These are phyloP conservation scores for Cupressus sempervirens DNA, from an alignment of 75 land plant genomes.

Conservation along the genomic window DNA sequence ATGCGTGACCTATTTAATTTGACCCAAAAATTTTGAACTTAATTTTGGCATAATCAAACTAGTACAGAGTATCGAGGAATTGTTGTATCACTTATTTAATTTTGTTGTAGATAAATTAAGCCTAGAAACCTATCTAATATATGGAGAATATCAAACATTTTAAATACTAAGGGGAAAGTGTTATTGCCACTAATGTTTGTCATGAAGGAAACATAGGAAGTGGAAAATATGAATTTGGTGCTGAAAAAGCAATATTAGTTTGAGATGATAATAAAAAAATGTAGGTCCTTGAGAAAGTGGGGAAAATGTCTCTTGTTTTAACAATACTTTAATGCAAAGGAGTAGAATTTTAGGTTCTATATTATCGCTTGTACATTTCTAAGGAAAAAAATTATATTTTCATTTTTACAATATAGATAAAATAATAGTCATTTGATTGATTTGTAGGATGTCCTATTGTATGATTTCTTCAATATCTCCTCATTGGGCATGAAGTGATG, in stretches of 20 bases:
- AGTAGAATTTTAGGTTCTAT: constrained; percentile 53
- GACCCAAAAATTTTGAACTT: constrained; percentile 54
- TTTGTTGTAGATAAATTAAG: constrained; percentile 39
- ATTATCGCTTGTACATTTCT: not conserved
- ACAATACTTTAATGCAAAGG: constrained; percentile 71
- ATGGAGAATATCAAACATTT: not conserved
- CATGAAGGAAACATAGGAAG: no score
- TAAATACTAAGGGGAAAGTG: not conserved
- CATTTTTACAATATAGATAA: not conserved
- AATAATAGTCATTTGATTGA: not conserved
- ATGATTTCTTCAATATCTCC: no score
- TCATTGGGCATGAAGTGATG: no score
- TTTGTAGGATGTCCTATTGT: not conserved
- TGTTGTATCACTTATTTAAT: constrained; percentile 56
- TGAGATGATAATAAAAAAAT: not conserved
- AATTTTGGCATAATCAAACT: constrained; percentile 7
- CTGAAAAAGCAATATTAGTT: no score
- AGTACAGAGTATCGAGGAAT: constrained; percentile 47
- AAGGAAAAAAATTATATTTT: not conserved
- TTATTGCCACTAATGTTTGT: not conserved
- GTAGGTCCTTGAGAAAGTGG: constrained; percentile 27
- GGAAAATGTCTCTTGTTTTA: constrained; percentile 58
- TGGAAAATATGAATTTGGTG: no score
- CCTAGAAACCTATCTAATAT: constrained; percentile 40
- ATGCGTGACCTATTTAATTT: constrained; percentile 35